phyloP scores from a whole-genome alignment of 768 basidiomycete species.

The Cubamyces sp. region DNA sequence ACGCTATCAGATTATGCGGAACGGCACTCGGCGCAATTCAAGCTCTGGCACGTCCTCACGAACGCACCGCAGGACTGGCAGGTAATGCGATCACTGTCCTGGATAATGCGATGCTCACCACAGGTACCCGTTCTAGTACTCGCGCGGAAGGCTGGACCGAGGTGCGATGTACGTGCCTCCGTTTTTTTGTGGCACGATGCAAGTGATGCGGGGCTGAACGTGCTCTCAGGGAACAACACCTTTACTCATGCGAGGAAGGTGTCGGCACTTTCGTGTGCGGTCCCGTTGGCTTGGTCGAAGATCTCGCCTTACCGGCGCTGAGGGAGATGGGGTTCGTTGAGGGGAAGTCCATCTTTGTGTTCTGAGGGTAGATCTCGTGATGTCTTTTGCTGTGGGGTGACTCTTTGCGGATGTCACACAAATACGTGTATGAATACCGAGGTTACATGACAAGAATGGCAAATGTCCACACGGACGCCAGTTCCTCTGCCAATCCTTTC shows the following conservation, averaged over 20 bases:
- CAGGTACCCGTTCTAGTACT: constrained; percentile 5
- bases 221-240: constrained; percentile 22
- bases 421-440: no score
- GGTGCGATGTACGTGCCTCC: constrained; percentile 20
- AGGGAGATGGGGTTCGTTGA: constrained; percentile 30
- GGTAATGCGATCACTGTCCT: not conserved
- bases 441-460: no score
- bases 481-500: no score
- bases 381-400: no score
- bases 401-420: no score
- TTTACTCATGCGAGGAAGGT: constrained; percentile 21
- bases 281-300: constrained; percentile 27
- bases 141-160: constrained; percentile 14
- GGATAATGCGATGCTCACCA: not conserved
- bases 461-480: no score
- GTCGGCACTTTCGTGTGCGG: constrained; percentile 29
- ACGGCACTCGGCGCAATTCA: constrained; percentile 21
- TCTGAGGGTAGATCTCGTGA: constrained; percentile 3
- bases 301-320: constrained; percentile 25
- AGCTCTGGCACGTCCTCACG: constrained; percentile 29
- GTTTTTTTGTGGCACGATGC: not conserved
- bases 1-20: constrained; percentile 24
- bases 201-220: not conserved
- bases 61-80: constrained; percentile 22
- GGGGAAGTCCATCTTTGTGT: constrained; percentile 24